These are phyloP conservation scores for Brassica nigra DNA, from an alignment of 345 rosid species.

Conservation along the genomic window DNA sequence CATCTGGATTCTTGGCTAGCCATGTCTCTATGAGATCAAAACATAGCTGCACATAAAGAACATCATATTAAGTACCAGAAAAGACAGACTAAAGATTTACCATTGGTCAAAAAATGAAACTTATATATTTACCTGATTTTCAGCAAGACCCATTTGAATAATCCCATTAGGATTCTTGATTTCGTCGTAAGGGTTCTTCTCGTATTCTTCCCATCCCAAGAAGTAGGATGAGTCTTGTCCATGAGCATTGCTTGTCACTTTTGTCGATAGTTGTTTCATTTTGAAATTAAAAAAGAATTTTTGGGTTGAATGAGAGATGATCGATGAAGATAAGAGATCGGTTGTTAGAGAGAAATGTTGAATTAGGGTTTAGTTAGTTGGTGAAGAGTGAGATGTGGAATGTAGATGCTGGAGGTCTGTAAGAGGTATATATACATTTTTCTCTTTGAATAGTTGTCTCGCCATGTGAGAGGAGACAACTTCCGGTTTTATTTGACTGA, in stretches of 20 bases:
- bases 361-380: constrained; percentile 33
- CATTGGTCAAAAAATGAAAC: background rate
- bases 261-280: constrained; percentile 56
- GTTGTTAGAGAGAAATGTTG: constrained; percentile 3
- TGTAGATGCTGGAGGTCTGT: constrained; percentile 25
- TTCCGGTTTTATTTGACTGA: constrained; percentile 19
- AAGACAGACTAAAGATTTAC: background rate
- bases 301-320: constrained; percentile 10
- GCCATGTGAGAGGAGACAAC: constrained; percentile 37
- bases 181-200: constrained; percentile 67
- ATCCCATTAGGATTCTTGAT: constrained; percentile 62
- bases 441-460: background rate
- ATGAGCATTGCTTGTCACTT: constrained; percentile 63
- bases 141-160: constrained; percentile 85
- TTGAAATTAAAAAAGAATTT: background rate
- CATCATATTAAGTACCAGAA: background rate
- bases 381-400: constrained; percentile 22
- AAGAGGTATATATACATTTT: constrained; percentile 19
- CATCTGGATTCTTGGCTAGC: constrained; percentile 65
- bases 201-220: constrained; percentile 77
- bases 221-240: constrained; percentile 83
- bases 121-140: constrained; percentile 53
- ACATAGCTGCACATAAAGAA: constrained; percentile 51
- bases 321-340: constrained; percentile 1
- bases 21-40: constrained; percentile 70